A percentile compares a stretch with the other conserved stretches of the same genome.
Evolutionary conservation across 2,329 filamentous ascomycete species (phyloP).

Genomic region (Aureobasidium sp.): DNA sequence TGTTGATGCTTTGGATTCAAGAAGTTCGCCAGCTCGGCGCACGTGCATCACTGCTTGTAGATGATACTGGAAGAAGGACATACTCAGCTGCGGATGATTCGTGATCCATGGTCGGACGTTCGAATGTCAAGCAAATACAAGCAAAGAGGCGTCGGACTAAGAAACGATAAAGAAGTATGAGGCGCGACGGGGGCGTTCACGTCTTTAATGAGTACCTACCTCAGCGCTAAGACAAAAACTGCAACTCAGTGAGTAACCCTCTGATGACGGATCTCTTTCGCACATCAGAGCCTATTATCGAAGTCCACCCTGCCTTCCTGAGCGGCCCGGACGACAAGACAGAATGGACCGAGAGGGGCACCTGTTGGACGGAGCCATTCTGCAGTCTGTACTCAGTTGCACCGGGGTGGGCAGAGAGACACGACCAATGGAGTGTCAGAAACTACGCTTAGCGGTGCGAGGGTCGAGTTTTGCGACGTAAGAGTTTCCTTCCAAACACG

Average conservation of each 20-base stretch:
- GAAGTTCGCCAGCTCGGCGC: neutral
- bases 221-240: slow-evolving; percentile 9
- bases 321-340: neutral
- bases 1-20: neutral
- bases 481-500: neutral
- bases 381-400: slow-evolving; percentile 7
- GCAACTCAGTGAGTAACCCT: slow-evolving; percentile 6
- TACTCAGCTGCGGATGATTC: slow-evolving; percentile 13
- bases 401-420: slow-evolving; percentile 4
- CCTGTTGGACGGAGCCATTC: slow-evolving; percentile 1
- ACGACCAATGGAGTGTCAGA: neutral
- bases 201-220: slow-evolving; percentile 10
- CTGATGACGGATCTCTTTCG: slow-evolving; percentile 1
- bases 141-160: slow-evolving; percentile 12
- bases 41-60: neutral
- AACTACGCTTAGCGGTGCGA: slow-evolving; percentile 7
- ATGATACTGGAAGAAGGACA: neutral
- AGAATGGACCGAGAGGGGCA: neutral
- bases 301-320: slow-evolving; percentile 1
- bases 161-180: slow-evolving; percentile 3
- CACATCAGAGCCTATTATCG: neutral
- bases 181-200: neutral
- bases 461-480: slow-evolving; percentile 10
- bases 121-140: slow-evolving; percentile 11
- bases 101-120: slow-evolving; percentile 13